These are phyloP conservation scores for Podaxis mareebaensis DNA, from an alignment of 768 basidiomycete species.

Conservation along the genomic window DNA sequence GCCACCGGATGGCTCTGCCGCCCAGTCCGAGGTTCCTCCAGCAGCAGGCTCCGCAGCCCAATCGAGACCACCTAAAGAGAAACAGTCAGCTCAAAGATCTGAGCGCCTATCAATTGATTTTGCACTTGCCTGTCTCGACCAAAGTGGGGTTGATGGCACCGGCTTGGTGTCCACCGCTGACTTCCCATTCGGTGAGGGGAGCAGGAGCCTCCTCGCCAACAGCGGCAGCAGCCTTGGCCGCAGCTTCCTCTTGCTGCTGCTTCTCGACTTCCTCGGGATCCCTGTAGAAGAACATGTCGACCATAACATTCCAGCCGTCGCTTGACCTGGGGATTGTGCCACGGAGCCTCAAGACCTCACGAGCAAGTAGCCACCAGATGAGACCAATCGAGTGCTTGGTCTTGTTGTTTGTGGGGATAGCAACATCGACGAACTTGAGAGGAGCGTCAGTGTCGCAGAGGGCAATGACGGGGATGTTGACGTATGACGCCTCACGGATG, in stretches of 20 bases:
- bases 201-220: conserved; percentile 49
- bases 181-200: conserved; percentile 68
- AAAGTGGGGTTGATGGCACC: conserved; percentile 79
- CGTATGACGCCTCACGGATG: conserved; percentile 99
- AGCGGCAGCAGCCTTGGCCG: conserved; percentile 72
- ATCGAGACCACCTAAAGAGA: conserved; percentile 65
- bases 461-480: conserved; percentile 99
- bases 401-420: conserved; percentile 99
- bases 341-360: conserved; percentile 94
- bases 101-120: conserved; percentile 17
- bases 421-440: conserved; percentile 96
- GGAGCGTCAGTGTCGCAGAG: conserved; percentile 99
- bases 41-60: conserved; percentile 73
- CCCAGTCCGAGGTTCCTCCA: conserved; percentile 70
- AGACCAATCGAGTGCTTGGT: conserved; percentile 96
- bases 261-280: conserved; percentile 99
- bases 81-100: conserved; percentile 9
- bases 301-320: conserved; percentile 98
- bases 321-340: conserved; percentile 89
- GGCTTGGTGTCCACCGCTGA: conserved; percentile 61
- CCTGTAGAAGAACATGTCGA: conserved; percentile 99
- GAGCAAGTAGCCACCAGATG: conserved; percentile 95
- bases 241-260: conserved; percentile 92
- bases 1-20: conserved; percentile 70
- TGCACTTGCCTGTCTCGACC: conserved; percentile 57